Percentiles rank a stretch among this genome's conserved stretches.
These are phyloP conservation scores for Pyrenophora teres DNA, from an alignment of 2,329 filamentous ascomycete species.

Conservation along the genomic window DNA sequence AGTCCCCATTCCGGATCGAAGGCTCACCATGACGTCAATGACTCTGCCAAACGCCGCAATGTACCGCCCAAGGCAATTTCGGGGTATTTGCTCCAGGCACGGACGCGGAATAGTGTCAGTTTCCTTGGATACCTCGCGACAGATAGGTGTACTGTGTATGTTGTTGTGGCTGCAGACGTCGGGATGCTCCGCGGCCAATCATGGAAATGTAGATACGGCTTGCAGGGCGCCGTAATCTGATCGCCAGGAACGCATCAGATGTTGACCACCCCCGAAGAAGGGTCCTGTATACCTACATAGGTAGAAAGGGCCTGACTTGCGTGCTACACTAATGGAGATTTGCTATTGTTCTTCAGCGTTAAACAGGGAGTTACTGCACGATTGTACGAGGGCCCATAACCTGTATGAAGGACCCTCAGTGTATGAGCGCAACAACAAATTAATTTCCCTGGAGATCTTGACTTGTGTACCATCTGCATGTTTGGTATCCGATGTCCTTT, in stretches of 20 bases:
- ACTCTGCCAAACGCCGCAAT: slow-evolving; percentile 3
- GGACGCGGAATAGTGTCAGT: neutral
- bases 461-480: too few relatives aligned
- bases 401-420: too few relatives aligned
- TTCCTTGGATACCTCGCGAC: neutral
- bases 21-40: slow-evolving; percentile 13
- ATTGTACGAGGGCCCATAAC: too few relatives aligned
- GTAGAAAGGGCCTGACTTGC: too few relatives aligned
- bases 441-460: too few relatives aligned
- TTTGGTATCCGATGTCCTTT: too few relatives aligned
- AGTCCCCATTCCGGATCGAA: neutral
- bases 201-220: neutral
- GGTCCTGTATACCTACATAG: too few relatives aligned
- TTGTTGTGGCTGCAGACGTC: neutral
- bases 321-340: too few relatives aligned
- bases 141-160: neutral
- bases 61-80: neutral
- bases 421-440: too few relatives aligned
- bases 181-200: slow-evolving; percentile 1
- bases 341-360: too few relatives aligned
- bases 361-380: too few relatives aligned
- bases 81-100: neutral
- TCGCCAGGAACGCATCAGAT: slow-evolving; percentile 2
- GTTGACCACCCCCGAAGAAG: neutral
- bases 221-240: neutral